Evolutionary conservation across 1,284 basidiomycete species (phyloP).

Genomic region (Ganoderma meredithae): DNA sequence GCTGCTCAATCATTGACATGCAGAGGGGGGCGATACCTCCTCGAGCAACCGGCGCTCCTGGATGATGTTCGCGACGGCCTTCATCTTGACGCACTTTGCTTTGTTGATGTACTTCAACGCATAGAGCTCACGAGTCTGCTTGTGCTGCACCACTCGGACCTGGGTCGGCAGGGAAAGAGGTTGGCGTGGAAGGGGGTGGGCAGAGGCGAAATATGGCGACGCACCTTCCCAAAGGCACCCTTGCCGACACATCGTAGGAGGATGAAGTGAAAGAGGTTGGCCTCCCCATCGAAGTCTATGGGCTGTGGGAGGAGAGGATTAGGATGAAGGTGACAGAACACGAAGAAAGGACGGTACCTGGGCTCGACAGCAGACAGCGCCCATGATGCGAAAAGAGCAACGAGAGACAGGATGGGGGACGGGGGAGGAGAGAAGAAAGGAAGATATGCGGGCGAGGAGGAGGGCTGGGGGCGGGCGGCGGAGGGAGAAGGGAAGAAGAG

Average conservation of each 20-base stretch:
- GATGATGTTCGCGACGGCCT: constrained; percentile 95
- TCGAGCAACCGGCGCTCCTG: constrained; percentile 93
- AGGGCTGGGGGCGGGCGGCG: constrained; percentile 25
- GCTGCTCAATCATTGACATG: background rate
- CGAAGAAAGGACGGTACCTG: constrained; percentile 55
- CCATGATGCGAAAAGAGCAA: constrained; percentile 60
- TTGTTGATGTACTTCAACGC: constrained; percentile 99
- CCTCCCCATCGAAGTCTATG: constrained; percentile 97
- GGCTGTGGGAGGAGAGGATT: constrained; percentile 59
- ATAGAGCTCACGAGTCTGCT: constrained; percentile 93
- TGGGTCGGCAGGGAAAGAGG: constrained; percentile 42
- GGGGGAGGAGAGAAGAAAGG: constrained; percentile 33
- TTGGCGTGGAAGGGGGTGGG: constrained; percentile 8
- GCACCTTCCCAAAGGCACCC: constrained; percentile 97
- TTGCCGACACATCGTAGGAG: constrained; percentile 95
- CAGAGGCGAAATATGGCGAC: constrained; percentile 24
- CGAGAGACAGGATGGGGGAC: constrained; percentile 31
- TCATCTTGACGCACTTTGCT: constrained; percentile 96
- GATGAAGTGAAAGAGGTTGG: constrained; percentile 97
- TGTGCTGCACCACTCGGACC: constrained; percentile 99
- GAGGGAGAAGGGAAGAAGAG: constrained; percentile 26
- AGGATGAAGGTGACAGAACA: constrained; percentile 18
- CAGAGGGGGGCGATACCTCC: constrained; percentile 63
- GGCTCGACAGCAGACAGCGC: constrained; percentile 84
- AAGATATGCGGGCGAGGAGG: constrained; percentile 31